Percentiles rank a stretch among this genome's conserved stretches.
phyloP scores from a whole-genome alignment of 257 asterid genomes.

The Capsicum pubescens region DNA sequence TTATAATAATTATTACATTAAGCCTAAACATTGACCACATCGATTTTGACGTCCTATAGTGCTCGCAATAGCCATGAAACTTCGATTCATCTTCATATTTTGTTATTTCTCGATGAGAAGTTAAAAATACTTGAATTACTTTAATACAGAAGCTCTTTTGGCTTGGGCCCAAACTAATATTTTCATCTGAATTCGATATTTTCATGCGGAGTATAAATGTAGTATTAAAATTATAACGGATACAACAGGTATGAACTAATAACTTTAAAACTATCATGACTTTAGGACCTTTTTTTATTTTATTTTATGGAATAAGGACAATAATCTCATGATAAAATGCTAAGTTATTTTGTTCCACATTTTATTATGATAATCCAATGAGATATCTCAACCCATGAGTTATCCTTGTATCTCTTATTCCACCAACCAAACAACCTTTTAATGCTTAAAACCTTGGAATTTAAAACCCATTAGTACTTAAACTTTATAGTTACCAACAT shows the following conservation, averaged over 20 bases:
- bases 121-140: background rate
- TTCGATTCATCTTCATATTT: background rate
- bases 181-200: background rate
- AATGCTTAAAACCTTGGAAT: no score
- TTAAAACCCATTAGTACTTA: no score
- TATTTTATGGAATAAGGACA: background rate
- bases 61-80: background rate
- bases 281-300: background rate
- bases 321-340: background rate
- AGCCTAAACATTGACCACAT: conserved; percentile 37
- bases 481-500: no score
- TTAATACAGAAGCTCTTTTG: background rate
- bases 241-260: background rate
- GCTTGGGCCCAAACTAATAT: background rate
- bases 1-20: background rate
- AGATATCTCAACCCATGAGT: background rate
- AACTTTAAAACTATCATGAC: background rate
- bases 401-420: background rate
- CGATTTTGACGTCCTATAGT: conserved; percentile 36
- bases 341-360: no score
- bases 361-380: background rate
- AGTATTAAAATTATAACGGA: background rate
- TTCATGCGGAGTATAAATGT: background rate
- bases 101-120: background rate
- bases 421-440: background rate